These are phyloP conservation scores for Cutaneotrichosporon sp. DNA, from an alignment of 1,284 basidiomycete genomes.

Conservation along the genomic window DNA sequence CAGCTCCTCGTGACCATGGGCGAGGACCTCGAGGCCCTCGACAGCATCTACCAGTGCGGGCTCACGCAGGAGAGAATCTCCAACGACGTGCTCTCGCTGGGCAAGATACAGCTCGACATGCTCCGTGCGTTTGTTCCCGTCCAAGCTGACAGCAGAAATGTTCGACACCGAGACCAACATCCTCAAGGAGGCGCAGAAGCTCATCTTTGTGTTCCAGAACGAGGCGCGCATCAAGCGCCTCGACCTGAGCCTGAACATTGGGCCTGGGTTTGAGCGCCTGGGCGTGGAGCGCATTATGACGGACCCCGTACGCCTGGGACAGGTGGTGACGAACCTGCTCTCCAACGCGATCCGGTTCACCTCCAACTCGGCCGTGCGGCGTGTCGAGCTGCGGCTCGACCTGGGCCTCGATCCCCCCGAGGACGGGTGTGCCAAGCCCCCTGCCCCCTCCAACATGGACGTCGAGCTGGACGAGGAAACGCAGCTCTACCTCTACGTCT, in stretches of 20 bases:
- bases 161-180: constrained; percentile 37
- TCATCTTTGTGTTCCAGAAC: constrained; percentile 43
- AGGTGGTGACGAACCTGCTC: constrained; percentile 37
- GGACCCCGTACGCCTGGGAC: constrained; percentile 34
- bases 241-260: constrained; percentile 14
- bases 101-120: constrained; percentile 45
- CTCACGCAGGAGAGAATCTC: constrained; percentile 51
- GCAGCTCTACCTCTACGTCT: constrained; percentile 24
- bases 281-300: constrained; percentile 23
- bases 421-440: constrained; percentile 7
- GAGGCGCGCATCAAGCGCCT: constrained; percentile 47
- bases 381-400: constrained; percentile 25
- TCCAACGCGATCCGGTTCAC: constrained; percentile 35
- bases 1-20: constrained; percentile 22
- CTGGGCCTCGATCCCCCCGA: constrained; percentile 22
- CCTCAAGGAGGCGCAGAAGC: constrained; percentile 32
- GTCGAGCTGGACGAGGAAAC: constrained; percentile 6
- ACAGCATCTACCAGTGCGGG: constrained; percentile 35
- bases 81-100: constrained; percentile 51
- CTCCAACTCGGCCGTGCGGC: constrained; percentile 13
- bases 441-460: not conserved
- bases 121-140: constrained; percentile 11
- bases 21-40: constrained; percentile 28
- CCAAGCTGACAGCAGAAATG: constrained; percentile 18
- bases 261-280: constrained; percentile 11